Evolutionary conservation across 768 basidiomycete species (phyloP).

Genomic region (Rhizopogon vulgaris): DNA sequence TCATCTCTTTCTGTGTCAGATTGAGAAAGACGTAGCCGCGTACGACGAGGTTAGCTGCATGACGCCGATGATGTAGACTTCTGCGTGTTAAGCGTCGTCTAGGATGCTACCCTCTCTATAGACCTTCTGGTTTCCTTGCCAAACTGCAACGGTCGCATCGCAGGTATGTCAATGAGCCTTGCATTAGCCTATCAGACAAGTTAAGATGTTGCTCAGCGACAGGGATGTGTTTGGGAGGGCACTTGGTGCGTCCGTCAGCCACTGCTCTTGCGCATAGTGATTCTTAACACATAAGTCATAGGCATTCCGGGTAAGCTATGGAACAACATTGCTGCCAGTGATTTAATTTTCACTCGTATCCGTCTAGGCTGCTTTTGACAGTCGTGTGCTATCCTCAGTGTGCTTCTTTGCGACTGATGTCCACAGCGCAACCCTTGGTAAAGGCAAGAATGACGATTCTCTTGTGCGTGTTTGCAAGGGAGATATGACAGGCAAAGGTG

Average conservation of each 20-base stretch:
- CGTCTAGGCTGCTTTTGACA: constrained; percentile 79
- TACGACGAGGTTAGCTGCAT: constrained; percentile 69
- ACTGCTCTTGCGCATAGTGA: neutral
- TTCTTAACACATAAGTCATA: constrained; percentile 13
- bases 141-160: constrained; percentile 91
- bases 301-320: constrained; percentile 44
- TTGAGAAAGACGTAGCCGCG: constrained; percentile 80
- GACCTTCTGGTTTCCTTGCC: constrained; percentile 66
- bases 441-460: constrained; percentile 78
- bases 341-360: neutral
- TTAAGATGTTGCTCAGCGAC: constrained; percentile 44
- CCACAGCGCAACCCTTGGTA: constrained; percentile 81
- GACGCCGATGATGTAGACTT: neutral
- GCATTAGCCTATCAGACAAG: neutral
- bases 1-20: constrained; percentile 37
- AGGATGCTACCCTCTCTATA: constrained; percentile 77
- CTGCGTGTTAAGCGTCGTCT: neutral
- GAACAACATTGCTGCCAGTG: neutral
- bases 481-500: constrained; percentile 72
- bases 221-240: constrained; percentile 89
- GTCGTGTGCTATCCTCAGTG: constrained; percentile 73
- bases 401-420: constrained; percentile 97
- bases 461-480: constrained; percentile 69
- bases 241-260: constrained; percentile 48
- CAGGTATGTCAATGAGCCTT: constrained; percentile 40